Percentiles rank a stretch among this genome's conserved stretches.
Evolutionary conservation across 768 basidiomycete species (phyloP).

Genomic region (Psilocybe cubensis): DNA sequence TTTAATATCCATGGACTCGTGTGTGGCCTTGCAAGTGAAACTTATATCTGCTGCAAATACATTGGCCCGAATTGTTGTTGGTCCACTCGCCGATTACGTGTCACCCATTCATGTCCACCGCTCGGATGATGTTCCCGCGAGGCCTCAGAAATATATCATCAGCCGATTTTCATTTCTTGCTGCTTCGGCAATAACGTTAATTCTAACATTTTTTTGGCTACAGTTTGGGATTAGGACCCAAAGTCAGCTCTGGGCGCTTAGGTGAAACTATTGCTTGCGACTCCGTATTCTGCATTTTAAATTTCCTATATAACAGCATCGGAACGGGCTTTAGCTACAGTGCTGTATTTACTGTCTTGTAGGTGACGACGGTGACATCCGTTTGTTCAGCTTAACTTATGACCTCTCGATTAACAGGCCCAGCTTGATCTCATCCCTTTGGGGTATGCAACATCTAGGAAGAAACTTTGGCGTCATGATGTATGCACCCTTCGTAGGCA

Average conservation of each 20-base stretch:
- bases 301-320: constrained; percentile 41
- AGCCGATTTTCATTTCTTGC: constrained; percentile 68
- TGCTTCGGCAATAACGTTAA: constrained; percentile 50
- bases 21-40: constrained; percentile 67
- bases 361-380: constrained; percentile 29
- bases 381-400: constrained; percentile 2
- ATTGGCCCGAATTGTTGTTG: constrained; percentile 64
- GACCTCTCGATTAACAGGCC: constrained; percentile 55
- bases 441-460: constrained; percentile 71
- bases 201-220: constrained; percentile 59
- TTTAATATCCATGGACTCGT: constrained; percentile 29
- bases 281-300: neutral
- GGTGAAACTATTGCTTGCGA: constrained; percentile 41
- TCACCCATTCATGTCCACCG: constrained; percentile 61
- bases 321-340: constrained; percentile 76
- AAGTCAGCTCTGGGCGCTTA: constrained; percentile 67
- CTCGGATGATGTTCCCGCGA: constrained; percentile 36
- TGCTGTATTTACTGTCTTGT: constrained; percentile 71
- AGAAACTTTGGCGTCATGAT: constrained; percentile 79
- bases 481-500: constrained; percentile 78
- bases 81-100: constrained; percentile 72
- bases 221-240: constrained; percentile 49
- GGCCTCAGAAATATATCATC: constrained; percentile 52
- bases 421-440: constrained; percentile 69
- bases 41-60: constrained; percentile 76